Base-by-base conservation (phyloP, 2,329 filamentous ascomycete species). In the Rachicladosporium sp. region DNA sequence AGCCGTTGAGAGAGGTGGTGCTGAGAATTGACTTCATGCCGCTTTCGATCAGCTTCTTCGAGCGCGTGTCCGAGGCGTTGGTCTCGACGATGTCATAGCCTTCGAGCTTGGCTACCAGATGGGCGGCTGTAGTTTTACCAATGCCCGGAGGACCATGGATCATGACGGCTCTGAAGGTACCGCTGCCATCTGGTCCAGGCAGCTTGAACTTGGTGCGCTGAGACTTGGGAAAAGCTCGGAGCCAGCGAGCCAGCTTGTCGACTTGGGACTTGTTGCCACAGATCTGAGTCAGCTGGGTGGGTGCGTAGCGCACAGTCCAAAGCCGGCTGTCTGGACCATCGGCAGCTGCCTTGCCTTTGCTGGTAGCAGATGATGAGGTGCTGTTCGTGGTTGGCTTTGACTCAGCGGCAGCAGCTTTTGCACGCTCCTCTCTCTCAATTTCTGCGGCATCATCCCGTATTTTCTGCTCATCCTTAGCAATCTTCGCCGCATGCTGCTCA, bases 281-380 rank as follows among this genome's bases (percentile, higher is more conserved):
- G 35, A 98, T 94, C 57, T 95, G 88, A 42, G 66, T 81, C 33
- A 93, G 69, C 40, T 81, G 74, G 1, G 82, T 83, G 2, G 91
- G 91, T 0, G 91, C 91, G 61, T 98, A 96, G 53, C 95, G 96
- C 33, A 81, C 83, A 2, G 91, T 98, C 82, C 91, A 93, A 2
- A 98, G 69, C 49, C 84, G 78, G 43, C 76, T 72, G 38, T 77
- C 70, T 30, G 69, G 59, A 42, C 48, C 55, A 2, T 59, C 52
- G 7, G 64, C 58, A 23, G 70, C 53, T 10, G 46, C 48, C 35
- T 56, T 56, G 35, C 47, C 50, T 21, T 55, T 56, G 33, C 41
- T 40, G 27, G 59, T 52, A 34, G 63, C 54, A 3, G 63, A 42
- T 34, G 57, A 55, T 33, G 52, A 41, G 31, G 64, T 63, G 39